Conservation (phyloP, 1,284 basidiomycete genomes). For the Apiotrichum gracile region DNA sequence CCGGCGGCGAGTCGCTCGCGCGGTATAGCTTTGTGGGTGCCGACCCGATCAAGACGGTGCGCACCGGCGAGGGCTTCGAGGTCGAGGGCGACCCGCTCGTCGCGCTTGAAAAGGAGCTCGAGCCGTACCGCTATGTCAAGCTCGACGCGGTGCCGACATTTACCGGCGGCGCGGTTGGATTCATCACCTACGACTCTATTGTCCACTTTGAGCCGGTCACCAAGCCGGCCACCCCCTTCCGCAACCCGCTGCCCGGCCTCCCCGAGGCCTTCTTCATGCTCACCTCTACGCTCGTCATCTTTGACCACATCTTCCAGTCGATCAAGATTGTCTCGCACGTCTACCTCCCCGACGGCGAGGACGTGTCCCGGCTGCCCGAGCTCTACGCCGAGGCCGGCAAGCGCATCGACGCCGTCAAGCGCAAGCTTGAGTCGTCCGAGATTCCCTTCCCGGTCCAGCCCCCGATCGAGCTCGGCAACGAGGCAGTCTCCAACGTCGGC, state of each 20-base stretch:
- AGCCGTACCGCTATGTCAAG: slow-evolving; percentile 80
- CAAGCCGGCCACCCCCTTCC: slow-evolving; percentile 53
- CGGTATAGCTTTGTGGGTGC: slow-evolving; percentile 95
- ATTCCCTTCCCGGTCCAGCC: slow-evolving; percentile 56
- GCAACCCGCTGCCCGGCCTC: slow-evolving; percentile 70
- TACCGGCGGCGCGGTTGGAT: slow-evolving; percentile 93
- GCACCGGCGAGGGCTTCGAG: slow-evolving; percentile 79
- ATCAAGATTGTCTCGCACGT: slow-evolving; percentile 95
- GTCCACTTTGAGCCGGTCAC: slow-evolving; percentile 97
- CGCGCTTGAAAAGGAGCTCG: slow-evolving; percentile 78
- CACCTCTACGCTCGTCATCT: slow-evolving; percentile 87
- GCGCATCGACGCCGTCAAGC: slow-evolving; percentile 70
- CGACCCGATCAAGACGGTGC: slow-evolving; percentile 91
- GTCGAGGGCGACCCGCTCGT: slow-evolving; percentile 79
- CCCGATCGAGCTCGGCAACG: slow-evolving; percentile 53
- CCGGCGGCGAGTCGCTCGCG: slow-evolving; percentile 83
- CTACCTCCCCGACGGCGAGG: slow-evolving; percentile 60
- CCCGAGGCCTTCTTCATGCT: slow-evolving; percentile 98
- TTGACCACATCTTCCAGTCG: slow-evolving; percentile 93
- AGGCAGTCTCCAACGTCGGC: slow-evolving; percentile 84
- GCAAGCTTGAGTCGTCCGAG: slow-evolving; percentile 56
- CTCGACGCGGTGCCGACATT: slow-evolving; percentile 89
- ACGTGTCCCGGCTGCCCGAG: slow-evolving; percentile 57
- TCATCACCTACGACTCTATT: slow-evolving; percentile 94
- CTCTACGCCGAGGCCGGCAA: slow-evolving; percentile 75